Conservation (phyloP, 139 green algal genomes). For the Deuterostichococcus epilithicus region DNA sequence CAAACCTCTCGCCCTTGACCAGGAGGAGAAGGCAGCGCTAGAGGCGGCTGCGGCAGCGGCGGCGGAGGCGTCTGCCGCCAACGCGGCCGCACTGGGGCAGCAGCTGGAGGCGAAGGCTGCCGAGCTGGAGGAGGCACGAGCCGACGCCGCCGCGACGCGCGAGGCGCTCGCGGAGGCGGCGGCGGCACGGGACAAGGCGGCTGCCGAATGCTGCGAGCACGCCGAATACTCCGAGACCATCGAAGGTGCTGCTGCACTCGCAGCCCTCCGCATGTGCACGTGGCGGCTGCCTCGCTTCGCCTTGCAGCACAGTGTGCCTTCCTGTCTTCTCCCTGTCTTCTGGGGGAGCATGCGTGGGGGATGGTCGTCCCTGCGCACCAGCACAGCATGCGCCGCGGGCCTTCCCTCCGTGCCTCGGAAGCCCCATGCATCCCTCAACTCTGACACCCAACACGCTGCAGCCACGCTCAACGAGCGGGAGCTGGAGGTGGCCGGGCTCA, state of each 20-base stretch:
- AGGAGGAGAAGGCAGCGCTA: not conserved
- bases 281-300: too few relatives aligned
- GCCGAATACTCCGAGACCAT: not conserved
- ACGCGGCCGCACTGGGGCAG: not conserved
- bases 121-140: not conserved
- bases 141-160: not conserved
- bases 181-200: not conserved
- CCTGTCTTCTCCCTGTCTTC: too few relatives aligned
- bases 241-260: not conserved
- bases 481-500: not conserved
- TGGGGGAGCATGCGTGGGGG: too few relatives aligned
- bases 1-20: too few relatives aligned
- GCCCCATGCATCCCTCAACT: too few relatives aligned
- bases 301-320: too few relatives aligned
- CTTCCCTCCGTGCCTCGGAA: too few relatives aligned
- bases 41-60: not conserved
- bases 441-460: not conserved
- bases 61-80: not conserved
- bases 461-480: not conserved
- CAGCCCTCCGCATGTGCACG: too few relatives aligned
- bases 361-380: too few relatives aligned
- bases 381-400: too few relatives aligned
- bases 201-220: not conserved
- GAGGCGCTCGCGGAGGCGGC: slow-evolving; percentile 5
- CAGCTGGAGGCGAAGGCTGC: not conserved